A percentile compares a stretch with the other conserved stretches of the same genome.
These are phyloP conservation scores for Fusarium sp. DNA, from an alignment of 2,329 filamentous ascomycete genomes.

Conservation along the genomic window DNA sequence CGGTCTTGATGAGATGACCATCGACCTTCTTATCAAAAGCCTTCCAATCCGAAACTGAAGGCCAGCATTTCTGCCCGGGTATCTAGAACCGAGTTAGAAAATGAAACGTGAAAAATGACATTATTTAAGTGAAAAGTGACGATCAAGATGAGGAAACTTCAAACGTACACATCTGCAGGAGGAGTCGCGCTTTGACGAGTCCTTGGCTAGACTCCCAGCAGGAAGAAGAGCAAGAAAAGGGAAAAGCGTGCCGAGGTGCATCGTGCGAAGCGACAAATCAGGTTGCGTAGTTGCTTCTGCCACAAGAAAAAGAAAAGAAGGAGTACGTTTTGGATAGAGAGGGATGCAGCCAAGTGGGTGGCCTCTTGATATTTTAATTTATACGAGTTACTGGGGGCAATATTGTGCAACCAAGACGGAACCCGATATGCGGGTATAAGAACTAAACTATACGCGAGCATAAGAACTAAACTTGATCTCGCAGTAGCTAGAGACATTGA, in stretches of 20 bases:
- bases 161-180: constrained; percentile 29
- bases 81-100: constrained; percentile 5
- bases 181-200: background rate
- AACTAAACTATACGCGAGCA: background rate
- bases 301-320: constrained; percentile 4
- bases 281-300: too few relatives aligned
- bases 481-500: background rate
- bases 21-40: constrained; percentile 1
- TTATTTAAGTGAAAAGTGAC: background rate
- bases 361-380: constrained; percentile 1
- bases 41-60: constrained; percentile 10
- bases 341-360: background rate
- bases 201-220: background rate
- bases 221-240: constrained; percentile 6
- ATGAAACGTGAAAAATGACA: background rate
- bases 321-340: background rate
- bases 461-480: background rate
- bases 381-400: background rate
- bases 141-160: background rate
- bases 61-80: constrained; percentile 32
- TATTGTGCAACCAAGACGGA: background rate
- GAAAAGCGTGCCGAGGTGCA: background rate
- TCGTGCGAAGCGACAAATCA: background rate
- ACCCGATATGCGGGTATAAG: background rate
- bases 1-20: constrained; percentile 19